These are phyloP conservation scores for Lentinus polychrous DNA, from an alignment of 1,284 basidiomycete genomes.

Conservation along the genomic window DNA sequence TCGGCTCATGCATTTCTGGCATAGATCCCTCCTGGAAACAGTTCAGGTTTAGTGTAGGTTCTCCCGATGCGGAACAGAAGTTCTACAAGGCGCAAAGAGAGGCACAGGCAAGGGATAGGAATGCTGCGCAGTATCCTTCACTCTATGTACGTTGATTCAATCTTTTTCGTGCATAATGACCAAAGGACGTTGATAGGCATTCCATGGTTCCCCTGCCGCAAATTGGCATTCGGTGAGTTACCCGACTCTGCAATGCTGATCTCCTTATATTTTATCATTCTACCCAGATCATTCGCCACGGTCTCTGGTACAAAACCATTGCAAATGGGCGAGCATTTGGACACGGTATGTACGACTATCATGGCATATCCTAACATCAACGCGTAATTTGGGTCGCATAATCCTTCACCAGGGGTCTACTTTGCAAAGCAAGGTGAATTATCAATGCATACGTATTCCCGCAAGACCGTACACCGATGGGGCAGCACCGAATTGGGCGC, in stretches of 20 bases:
- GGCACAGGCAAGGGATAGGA: conserved; percentile 29
- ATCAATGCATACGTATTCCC: conserved; percentile 40
- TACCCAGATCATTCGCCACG: conserved; percentile 54
- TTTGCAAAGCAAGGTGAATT: conserved; percentile 47
- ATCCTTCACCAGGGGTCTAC: conserved; percentile 43
- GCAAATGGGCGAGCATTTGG: conserved; percentile 50
- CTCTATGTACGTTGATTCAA: conserved; percentile 39
- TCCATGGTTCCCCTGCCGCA: conserved; percentile 50
- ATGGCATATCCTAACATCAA: neutral
- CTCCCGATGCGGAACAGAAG: conserved; percentile 59
- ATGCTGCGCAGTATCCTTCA: conserved; percentile 42
- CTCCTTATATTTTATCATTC: conserved; percentile 4
- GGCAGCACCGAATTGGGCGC: conserved; percentile 37
- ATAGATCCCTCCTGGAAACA: conserved; percentile 44
- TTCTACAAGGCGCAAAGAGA: conserved; percentile 36
- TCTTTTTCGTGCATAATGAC: neutral
- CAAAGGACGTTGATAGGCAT: conserved; percentile 34
- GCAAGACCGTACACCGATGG: conserved; percentile 33
- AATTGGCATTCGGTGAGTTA: conserved; percentile 58
- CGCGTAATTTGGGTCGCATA: neutral
- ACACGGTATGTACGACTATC: conserved; percentile 34
- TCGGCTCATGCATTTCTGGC: neutral
- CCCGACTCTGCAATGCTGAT: neutral
- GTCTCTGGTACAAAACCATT: conserved; percentile 48
- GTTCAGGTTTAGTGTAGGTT: conserved; percentile 58